Evolutionary conservation across 805 yeast species (phyloP).

Genomic region (Trichomonascus vanleenenianus): DNA sequence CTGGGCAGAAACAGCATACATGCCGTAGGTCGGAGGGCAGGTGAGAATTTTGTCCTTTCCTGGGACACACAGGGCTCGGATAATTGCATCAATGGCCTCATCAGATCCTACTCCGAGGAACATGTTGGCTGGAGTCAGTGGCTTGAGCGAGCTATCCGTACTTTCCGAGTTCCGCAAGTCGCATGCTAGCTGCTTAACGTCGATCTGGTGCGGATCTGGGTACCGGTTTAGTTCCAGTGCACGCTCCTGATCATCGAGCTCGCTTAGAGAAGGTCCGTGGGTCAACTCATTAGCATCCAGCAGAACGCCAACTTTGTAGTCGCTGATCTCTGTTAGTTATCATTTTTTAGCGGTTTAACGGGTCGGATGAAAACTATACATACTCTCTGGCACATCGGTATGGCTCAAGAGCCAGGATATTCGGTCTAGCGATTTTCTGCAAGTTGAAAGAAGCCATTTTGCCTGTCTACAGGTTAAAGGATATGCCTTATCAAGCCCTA

Average conservation of each 20-base stretch:
- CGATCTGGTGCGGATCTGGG: slow-evolving; percentile 93
- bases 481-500: neutral
- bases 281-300: slow-evolving; percentile 96
- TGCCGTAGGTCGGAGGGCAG: slow-evolving; percentile 96
- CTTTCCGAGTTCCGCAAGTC: slow-evolving; percentile 55
- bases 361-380: too few relatives aligned
- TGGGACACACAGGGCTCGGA: slow-evolving; percentile 79
- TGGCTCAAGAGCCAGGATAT: slow-evolving; percentile 75
- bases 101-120: slow-evolving; percentile 97
- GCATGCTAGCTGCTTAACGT: slow-evolving; percentile 63
- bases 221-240: slow-evolving; percentile 69
- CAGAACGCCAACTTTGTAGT: slow-evolving; percentile 77
- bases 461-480: neutral
- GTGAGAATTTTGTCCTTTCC: slow-evolving; percentile 72
- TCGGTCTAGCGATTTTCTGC: slow-evolving; percentile 67
- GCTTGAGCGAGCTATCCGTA: slow-evolving; percentile 17
- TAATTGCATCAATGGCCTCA: slow-evolving; percentile 83
- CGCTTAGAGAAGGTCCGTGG: slow-evolving; percentile 69
- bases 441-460: slow-evolving; percentile 42
- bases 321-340: slow-evolving; percentile 33
- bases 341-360: neutral
- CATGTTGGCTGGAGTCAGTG: slow-evolving; percentile 57
- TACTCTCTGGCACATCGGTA: slow-evolving; percentile 92
- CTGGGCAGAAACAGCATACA: slow-evolving; percentile 87
- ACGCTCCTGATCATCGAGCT: slow-evolving; percentile 38